Evolutionary conservation across 805 yeast species (phyloP).

Genomic region (Barnettozyma botsteinii): DNA sequence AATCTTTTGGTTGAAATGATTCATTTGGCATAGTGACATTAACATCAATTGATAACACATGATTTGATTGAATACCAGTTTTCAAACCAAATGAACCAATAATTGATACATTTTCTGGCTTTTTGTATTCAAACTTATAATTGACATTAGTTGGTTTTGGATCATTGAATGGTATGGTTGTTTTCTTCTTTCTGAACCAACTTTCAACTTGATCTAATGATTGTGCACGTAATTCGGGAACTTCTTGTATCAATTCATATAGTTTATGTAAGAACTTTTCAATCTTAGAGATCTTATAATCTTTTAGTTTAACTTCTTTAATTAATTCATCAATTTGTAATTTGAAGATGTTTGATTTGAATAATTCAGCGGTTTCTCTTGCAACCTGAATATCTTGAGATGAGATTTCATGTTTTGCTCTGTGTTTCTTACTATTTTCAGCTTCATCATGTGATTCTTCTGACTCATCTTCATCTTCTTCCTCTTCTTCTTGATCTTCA

Average conservation of each 20-base stretch:
- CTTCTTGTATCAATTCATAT: conserved; percentile 57
- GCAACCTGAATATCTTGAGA: conserved; percentile 89
- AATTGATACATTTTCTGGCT: conserved; percentile 71
- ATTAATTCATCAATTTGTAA: conserved; percentile 89
- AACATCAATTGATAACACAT: conserved; percentile 68
- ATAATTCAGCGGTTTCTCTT: conserved; percentile 88
- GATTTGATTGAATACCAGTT: conserved; percentile 62
- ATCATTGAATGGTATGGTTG: conserved; percentile 80
- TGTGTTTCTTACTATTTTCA: conserved; percentile 14
- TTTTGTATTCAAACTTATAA: conserved; percentile 60
- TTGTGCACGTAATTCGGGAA: conserved; percentile 51
- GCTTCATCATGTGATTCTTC: conserved; percentile 27
- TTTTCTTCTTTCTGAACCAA: conserved; percentile 44
- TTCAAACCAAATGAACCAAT: conserved; percentile 89
- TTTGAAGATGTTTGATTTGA: conserved; percentile 93
- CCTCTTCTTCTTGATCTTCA: conserved; percentile 11
- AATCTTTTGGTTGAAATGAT: conserved; percentile 81
- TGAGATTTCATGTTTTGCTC: conserved; percentile 29
- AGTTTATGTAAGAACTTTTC: conserved; percentile 74
- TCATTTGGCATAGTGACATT: conserved; percentile 74
- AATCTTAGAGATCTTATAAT: conserved; percentile 54
- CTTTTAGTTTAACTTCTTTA: conserved; percentile 72
- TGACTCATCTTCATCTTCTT: conserved; percentile 21
- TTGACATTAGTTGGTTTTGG: conserved; percentile 76
- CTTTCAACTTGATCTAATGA: conserved; percentile 55